Conservation (phyloP, 345 rosid genomes). For the Populus simonii region DNA sequence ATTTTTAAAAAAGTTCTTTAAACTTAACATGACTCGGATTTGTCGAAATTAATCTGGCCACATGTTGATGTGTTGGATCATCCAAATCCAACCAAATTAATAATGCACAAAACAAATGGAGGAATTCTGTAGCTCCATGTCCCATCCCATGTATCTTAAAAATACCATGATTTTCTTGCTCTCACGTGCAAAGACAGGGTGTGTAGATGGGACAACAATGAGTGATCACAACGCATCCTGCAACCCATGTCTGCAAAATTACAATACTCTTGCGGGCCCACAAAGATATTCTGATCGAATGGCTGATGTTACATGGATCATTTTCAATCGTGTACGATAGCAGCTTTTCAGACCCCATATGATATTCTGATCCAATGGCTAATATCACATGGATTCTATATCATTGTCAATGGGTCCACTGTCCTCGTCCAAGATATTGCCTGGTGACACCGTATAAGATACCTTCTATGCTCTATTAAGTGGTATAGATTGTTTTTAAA, state of each 20-base stretch:
- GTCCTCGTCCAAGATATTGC: neutral
- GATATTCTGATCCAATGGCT: constrained; percentile 16
- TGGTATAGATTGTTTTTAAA: too few relatives aligned
- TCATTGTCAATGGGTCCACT: neutral
- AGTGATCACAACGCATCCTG: neutral
- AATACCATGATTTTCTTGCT: neutral
- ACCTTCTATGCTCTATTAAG: too few relatives aligned
- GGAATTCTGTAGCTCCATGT: too few relatives aligned
- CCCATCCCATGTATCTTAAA: neutral
- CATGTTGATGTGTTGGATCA: too few relatives aligned
- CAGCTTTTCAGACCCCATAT: neutral
- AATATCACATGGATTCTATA: constrained; percentile 4
- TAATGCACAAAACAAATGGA: too few relatives aligned
- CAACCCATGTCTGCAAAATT: neutral
- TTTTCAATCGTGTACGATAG: too few relatives aligned
- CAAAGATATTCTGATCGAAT: constrained; percentile 5
- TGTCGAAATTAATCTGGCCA: too few relatives aligned
- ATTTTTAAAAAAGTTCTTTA: too few relatives aligned
- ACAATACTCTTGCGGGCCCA: constrained; percentile 2
- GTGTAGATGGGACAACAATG: neutral
- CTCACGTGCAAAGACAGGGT: constrained; percentile 5
- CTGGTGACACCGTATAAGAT: neutral
- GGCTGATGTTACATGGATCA: neutral
- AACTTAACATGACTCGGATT: too few relatives aligned
- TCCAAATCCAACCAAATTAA: too few relatives aligned